Percentiles rank a stretch among this genome's conserved stretches.
phyloP scores from a whole-genome alignment of 306 rosid species.

The Quillaja saponaria region DNA sequence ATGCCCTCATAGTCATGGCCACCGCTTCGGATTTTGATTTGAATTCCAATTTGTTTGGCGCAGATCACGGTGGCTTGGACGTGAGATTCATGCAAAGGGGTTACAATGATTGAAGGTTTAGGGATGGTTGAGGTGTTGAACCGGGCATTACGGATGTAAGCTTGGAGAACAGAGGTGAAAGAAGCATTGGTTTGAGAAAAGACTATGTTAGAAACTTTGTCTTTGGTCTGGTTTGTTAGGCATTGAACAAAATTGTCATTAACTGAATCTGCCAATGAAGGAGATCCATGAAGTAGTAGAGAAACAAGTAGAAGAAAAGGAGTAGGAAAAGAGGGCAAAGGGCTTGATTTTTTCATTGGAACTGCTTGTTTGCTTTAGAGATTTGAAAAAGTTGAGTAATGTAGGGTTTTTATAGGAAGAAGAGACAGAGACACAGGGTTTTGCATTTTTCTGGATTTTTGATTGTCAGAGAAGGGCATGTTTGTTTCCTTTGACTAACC shows the following conservation, averaged over 20 bases:
- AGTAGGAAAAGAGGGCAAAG: too few relatives aligned
- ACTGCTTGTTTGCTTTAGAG: too few relatives aligned
- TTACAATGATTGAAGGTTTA: slow-evolving; percentile 64
- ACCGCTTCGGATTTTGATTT: slow-evolving; percentile 73
- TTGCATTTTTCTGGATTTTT: too few relatives aligned
- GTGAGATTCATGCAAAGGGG: slow-evolving; percentile 50
- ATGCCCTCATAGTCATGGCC: slow-evolving; percentile 82
- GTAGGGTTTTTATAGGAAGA: too few relatives aligned
- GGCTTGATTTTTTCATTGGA: too few relatives aligned
- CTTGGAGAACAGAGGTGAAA: slow-evolving; percentile 57
- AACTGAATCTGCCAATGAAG: slow-evolving; percentile 41
- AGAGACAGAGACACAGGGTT: too few relatives aligned
- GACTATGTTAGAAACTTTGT: slow-evolving; percentile 34
- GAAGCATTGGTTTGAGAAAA: slow-evolving; percentile 43
- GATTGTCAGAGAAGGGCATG: too few relatives aligned
- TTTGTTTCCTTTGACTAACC: too few relatives aligned
- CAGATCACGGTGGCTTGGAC: slow-evolving; percentile 63
- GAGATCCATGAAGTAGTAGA: slow-evolving; percentile 29
- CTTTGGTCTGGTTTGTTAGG: slow-evolving; percentile 39
- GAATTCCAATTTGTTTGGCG: slow-evolving; percentile 42
- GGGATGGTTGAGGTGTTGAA: slow-evolving; percentile 69
- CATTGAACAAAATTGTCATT: slow-evolving; percentile 52
- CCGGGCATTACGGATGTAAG: slow-evolving; percentile 71
- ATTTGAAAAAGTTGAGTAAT: too few relatives aligned
- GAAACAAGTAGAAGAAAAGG: slow-evolving; percentile 24